Conservation (phyloP, 2,329 filamentous ascomycete genomes). For the Endocalyx cinctus region DNA sequence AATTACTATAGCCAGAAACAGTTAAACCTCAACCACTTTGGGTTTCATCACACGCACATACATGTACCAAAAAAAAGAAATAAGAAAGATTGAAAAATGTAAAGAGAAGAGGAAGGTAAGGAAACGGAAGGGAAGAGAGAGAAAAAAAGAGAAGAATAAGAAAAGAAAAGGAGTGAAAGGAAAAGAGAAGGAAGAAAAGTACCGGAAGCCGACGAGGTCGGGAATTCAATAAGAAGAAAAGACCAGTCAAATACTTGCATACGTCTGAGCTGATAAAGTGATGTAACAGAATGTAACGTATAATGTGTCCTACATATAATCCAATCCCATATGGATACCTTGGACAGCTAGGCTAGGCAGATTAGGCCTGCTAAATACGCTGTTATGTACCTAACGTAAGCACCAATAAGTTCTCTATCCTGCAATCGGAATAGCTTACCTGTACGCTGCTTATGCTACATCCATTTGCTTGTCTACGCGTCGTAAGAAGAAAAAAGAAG, state of each 20-base stretch:
- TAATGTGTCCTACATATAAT: neutral
- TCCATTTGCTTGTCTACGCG: no score
- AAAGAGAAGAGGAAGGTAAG: no score
- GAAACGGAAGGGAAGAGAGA: no score
- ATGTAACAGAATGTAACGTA: neutral
- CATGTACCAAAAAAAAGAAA: no score
- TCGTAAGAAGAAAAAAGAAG: no score
- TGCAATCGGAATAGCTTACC: neutral
- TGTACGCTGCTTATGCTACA: conserved; percentile 4
- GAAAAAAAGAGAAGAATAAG: no score
- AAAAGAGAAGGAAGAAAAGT: neutral
- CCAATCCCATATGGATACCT: neutral
- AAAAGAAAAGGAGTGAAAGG: no score
- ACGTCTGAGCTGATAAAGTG: neutral
- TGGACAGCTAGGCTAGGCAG: neutral
- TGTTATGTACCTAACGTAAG: neutral
- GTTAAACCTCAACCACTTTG: no score
- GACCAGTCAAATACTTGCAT: neutral
- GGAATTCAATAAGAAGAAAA: neutral
- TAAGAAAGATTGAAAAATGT: no score
- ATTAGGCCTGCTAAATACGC: neutral
- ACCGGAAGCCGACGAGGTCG: neutral
- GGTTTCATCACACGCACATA: no score
- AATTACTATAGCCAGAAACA: no score
- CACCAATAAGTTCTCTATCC: neutral